Conservation (phyloP, 192 early-diverging fungal genomes). For the Linnemannia hyalina region DNA sequence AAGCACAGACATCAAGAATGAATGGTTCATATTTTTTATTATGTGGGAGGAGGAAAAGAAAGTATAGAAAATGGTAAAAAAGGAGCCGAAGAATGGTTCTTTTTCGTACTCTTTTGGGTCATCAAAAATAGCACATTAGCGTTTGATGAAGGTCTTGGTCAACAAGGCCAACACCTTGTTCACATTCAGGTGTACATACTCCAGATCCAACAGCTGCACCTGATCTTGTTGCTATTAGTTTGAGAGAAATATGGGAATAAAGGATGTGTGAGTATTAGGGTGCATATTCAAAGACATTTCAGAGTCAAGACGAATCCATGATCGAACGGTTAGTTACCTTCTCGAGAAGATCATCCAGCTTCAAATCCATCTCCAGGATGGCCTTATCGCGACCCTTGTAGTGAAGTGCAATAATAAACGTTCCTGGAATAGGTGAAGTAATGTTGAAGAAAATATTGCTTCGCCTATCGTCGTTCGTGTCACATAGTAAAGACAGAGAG, state of each 20-base stretch:
- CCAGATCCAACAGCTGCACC: constrained; percentile 87
- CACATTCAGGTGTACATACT: constrained; percentile 95
- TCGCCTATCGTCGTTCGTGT: constrained; percentile 59
- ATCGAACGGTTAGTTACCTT: constrained; percentile 60
- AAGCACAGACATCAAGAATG: no score
- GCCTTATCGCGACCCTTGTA: constrained; percentile 94
- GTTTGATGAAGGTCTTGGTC: constrained; percentile 84
- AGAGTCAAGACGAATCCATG: neutral
- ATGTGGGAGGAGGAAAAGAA: no score
- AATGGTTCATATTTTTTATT: no score
- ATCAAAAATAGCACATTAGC: constrained; percentile 25
- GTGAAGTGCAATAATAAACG: constrained; percentile 90
- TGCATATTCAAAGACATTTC: neutral
- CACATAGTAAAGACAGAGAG: no score
- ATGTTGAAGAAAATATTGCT: constrained; percentile 93
- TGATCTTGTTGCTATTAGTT: constrained; percentile 88
- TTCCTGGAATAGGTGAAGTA: constrained; percentile 86
- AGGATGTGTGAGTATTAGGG: neutral
- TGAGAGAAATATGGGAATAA: neutral
- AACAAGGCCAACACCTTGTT: constrained; percentile 81
- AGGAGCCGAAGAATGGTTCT: no score
- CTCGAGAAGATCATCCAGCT: constrained; percentile 85
- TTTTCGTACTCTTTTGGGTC: no score
- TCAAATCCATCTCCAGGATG: constrained; percentile 96
- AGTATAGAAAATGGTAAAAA: no score